Percentiles rank a stretch among this genome's conserved stretches.
phyloP scores from a whole-genome alignment of 768 basidiomycete genomes.

The Dioszegia hungarica region DNA sequence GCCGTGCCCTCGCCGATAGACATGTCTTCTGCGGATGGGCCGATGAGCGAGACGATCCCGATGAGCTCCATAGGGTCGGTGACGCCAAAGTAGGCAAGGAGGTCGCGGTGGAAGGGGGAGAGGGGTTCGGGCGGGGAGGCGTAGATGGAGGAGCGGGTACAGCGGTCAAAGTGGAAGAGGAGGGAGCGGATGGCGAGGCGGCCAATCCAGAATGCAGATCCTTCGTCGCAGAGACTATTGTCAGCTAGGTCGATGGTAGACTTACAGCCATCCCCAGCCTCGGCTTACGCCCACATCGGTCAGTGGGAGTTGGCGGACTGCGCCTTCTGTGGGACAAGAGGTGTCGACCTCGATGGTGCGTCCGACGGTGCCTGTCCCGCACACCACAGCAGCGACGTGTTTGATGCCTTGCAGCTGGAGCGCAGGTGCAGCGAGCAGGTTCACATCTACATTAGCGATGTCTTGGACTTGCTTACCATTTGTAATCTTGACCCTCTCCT shows the following conservation, averaged over 20 bases:
- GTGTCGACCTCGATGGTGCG: conserved; percentile 24
- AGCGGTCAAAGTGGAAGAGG: conserved; percentile 28
- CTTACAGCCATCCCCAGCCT: conserved; percentile 46
- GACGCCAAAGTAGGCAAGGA: conserved; percentile 35
- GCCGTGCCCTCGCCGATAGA: conserved; percentile 24
- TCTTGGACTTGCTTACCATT: conserved; percentile 47
- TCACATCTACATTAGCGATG: no score
- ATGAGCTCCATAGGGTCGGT: conserved; percentile 32
- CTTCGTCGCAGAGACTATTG: conserved; percentile 45
- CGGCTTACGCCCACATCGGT: conserved; percentile 27
- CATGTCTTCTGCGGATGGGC: conserved; percentile 5
- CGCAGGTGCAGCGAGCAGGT: conserved; percentile 42
- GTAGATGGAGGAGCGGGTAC: conserved; percentile 16
- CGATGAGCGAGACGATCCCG: conserved; percentile 23
- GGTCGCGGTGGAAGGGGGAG: conserved; percentile 26
- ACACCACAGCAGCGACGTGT: conserved; percentile 38
- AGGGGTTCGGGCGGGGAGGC: conserved; percentile 8
- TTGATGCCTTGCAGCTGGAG: conserved; percentile 16
- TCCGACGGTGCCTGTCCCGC: conserved; percentile 44
- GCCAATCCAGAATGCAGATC: conserved; percentile 41
- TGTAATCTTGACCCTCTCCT: conserved; percentile 28
- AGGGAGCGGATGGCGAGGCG: conserved; percentile 36
- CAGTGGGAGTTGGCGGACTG: conserved; percentile 13
- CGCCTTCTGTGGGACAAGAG: not conserved
- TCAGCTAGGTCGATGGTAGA: not conserved